Evolutionary conservation across 2,329 filamentous ascomycete genomes (phyloP).

Genomic region (Ceratocystis cacaofunesta): DNA sequence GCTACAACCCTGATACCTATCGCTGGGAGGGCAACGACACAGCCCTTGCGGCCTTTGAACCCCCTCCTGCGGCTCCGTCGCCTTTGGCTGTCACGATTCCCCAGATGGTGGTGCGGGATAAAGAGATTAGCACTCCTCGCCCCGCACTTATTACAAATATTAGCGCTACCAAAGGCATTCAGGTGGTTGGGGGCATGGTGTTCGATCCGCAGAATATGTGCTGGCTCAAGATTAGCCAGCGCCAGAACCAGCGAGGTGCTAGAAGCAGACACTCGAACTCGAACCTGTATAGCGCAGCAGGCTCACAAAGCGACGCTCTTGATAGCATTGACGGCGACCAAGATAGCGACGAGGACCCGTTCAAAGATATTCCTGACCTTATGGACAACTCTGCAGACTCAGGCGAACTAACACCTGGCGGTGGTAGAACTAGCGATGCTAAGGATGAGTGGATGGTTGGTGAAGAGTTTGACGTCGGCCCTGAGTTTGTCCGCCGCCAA

Average conservation of each 20-base stretch:
- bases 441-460: conserved; percentile 74
- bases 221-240: conserved; percentile 64
- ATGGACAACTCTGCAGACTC: conserved; percentile 49
- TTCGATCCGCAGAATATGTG: conserved; percentile 97
- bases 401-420: conserved; percentile 31
- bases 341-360: conserved; percentile 83
- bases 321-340: conserved; percentile 51
- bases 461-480: conserved; percentile 95
- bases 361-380: conserved; percentile 86
- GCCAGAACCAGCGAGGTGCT: conserved; percentile 24
- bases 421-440: conserved; percentile 35
- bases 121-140: conserved; percentile 42
- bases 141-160: conserved; percentile 86
- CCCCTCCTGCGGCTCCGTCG: conserved; percentile 40
- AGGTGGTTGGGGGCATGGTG: conserved; percentile 95
- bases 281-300: conserved; percentile 14
- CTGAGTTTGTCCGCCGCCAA: conserved; percentile 79
- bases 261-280: conserved; percentile 12
- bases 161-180: conserved; percentile 67
- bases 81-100: conserved; percentile 30
- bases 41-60: conserved; percentile 62
- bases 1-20: conserved; percentile 75
- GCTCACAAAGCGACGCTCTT: conserved; percentile 30
- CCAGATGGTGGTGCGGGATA: conserved; percentile 35
- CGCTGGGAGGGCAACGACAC: conserved; percentile 97